Conservation (phyloP, 164 flowering plant species). For the Tinospora cordifolia region DNA sequence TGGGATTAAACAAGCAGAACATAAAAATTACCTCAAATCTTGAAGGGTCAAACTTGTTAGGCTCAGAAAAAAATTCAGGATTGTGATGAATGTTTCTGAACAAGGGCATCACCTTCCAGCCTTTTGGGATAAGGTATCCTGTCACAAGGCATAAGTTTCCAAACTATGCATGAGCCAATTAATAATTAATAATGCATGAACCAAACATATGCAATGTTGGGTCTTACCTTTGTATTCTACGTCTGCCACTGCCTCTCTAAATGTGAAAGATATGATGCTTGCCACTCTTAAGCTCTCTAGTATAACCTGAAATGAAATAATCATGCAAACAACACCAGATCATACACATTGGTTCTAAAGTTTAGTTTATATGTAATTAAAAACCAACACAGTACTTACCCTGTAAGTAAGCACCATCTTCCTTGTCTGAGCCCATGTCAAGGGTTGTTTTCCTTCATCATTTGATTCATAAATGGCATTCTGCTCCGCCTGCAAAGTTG, state of each 20-base stretch:
- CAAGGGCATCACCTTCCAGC: conserved; percentile 93
- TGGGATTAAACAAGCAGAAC: background rate
- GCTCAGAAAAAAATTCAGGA: conserved; percentile 61
- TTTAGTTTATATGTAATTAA: background rate
- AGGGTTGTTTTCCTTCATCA: conserved; percentile 23
- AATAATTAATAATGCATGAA: background rate
- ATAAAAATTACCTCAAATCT: conserved; percentile 66
- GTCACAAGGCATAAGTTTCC: conserved; percentile 13
- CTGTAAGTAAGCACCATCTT: conserved; percentile 59
- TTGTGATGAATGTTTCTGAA: conserved; percentile 90
- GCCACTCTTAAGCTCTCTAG: conserved; percentile 81
- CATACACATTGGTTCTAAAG: background rate
- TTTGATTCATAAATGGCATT: conserved; percentile 37
- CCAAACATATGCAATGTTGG: background rate
- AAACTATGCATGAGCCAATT: background rate
- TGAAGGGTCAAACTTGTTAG: conserved; percentile 73
- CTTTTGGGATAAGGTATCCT: conserved; percentile 90
- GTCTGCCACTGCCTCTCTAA: conserved; percentile 80
- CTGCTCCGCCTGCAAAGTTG: conserved; percentile 58
- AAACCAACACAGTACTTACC: conserved; percentile 35
- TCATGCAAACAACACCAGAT: background rate
- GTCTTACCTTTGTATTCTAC: conserved; percentile 75
- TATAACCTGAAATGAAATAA: conserved; percentile 40
- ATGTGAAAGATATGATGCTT: conserved; percentile 82
- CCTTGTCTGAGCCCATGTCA: conserved; percentile 73